Evolutionary conservation across 192 early-diverging fungal genomes (phyloP), one percentile per base, ranked within the genome.

Genomic region (Haplosporangium gracile): DNA sequence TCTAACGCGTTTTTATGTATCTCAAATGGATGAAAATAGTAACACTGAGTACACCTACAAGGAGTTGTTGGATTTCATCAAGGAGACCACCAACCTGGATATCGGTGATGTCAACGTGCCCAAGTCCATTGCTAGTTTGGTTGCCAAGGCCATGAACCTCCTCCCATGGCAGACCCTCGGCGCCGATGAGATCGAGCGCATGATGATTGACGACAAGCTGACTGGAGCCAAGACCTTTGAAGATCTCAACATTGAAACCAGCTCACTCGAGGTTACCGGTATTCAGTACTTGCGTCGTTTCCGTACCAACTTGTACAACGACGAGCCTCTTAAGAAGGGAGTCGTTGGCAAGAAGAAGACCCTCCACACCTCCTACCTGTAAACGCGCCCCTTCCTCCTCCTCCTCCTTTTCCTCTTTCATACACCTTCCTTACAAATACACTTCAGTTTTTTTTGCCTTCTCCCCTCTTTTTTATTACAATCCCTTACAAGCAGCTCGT

Each of bases 101-200:
- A 71, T 88, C 26, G 82, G 88, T 55, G 88, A 82, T 40, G 49
- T 83, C 40, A 89, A 91, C 81, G 72, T 97, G n/a, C 97, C 97
- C 32, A 95, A 95, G 81, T 73, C 85, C 29, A 78, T 97, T 47
- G 92, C 93, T 53, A 96, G 95, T 90, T 89, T 93, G 77, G 76
- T 92, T 10, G 95, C 94, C 18, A 88, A 90, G 63, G 81, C 90
- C 32, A 87, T 93, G 79, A 92, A 96, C 90, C 86, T 92, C 65
- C 77, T 94, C 85, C 94, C 94, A 63, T 95, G 92, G 92, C 95
- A 95, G 69, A 91, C 95, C 72, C 92, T 97, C 39, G 90, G 89
- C 91, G 93, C 96, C 57, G 96, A 99, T 88, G 95, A 97, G 88
- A 92, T 98, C 72, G 96, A 97, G 76, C 90, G 95, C 76, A 92